A percentile compares a stretch with the other conserved stretches of the same genome.
Conservation (phyloP, 495 filamentous ascomycete species). For the Clohesyomyces aquaticus region DNA sequence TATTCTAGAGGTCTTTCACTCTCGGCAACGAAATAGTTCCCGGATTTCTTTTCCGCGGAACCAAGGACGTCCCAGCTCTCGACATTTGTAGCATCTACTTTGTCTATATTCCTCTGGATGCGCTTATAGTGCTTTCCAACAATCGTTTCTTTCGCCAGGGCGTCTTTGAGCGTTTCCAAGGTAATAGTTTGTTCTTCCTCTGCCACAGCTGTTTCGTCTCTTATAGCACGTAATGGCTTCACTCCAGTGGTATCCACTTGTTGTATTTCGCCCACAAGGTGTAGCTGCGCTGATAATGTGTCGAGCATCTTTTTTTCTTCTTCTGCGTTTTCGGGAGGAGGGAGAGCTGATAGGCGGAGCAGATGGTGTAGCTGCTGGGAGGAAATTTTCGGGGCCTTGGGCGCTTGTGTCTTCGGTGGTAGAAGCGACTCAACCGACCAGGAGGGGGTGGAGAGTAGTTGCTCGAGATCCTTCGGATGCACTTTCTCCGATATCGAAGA, state of each 20-base stretch:
- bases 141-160: constrained; percentile 57
- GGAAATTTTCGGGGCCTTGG: constrained; percentile 49
- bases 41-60: constrained; percentile 66
- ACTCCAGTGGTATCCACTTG: constrained; percentile 73
- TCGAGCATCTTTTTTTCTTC: constrained; percentile 68
- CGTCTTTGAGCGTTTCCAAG: constrained; percentile 55
- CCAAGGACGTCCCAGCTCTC: constrained; percentile 73
- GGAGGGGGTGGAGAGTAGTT: constrained; percentile 69
- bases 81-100: constrained; percentile 41
- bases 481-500: background rate
- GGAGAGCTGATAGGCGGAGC: constrained; percentile 86
- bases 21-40: constrained; percentile 80
- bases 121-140: constrained; percentile 56
- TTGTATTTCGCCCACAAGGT: constrained; percentile 85
- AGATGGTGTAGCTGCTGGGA: constrained; percentile 75
- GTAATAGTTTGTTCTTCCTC: constrained; percentile 59
- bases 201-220: constrained; percentile 72
- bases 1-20: constrained; percentile 50
- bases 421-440: constrained; percentile 88
- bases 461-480: constrained; percentile 49
- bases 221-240: constrained; percentile 72
- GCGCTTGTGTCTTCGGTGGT: constrained; percentile 50
- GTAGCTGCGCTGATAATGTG: constrained; percentile 79
- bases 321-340: constrained; percentile 62
- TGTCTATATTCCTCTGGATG: constrained; percentile 44